Base-by-base conservation (phyloP, 2,329 filamentous ascomycete genomes). In the Zopfia rhizophila region DNA sequence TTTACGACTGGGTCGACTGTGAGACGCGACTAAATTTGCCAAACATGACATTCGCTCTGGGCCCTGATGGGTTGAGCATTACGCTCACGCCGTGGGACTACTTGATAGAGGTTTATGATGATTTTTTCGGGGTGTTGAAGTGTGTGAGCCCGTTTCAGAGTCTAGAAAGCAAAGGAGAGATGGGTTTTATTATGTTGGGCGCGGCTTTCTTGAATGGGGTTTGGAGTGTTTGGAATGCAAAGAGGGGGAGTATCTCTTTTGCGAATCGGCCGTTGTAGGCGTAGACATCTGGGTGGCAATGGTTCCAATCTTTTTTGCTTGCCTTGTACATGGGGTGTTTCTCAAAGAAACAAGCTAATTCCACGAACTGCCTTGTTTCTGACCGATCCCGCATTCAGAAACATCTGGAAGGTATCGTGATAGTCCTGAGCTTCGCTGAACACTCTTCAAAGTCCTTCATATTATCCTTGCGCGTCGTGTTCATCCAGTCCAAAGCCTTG, bases 371-470 rank as follows among this genome's bases (percentile, higher is more conserved):
- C n/a, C n/a, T n/a, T n/a, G n/a, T n/a, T n/a, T n/a, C n/a, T n/a
- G n/a, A n/a, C n/a, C n/a, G n/a, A n/a, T n/a, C n/a, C n/a, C n/a
- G n/a, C n/a, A n/a, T n/a, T n/a, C n/a, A n/a, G n/a, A n/a, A n/a
- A n/a, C n/a, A n/a, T n/a, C n/a, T n/a, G n/a, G n/a, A n/a, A n/a
- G n/a, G n/a, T n/a, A n/a, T n/a, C n/a, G n/a, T n/a, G n/a, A n/a
- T n/a, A n/a, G n/a, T n/a, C n/a, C n/a, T n/a, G n/a, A n/a, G n/a
- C 36, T 40, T 55, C 29, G 31, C 29, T 32, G 48, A 51, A 8
- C 41, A 31, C 38, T 53, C 37, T 45, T 49, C 37, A 21, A 53
- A 46, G 39, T 53, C 45, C 19, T 53, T 42, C n/a, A 46, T 37
- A 19, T 49, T 41, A 28, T 45, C 38, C 29, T 49, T 49, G 27